Base-by-base conservation (phyloP, 2,329 filamentous ascomycete genomes). In the Leptographium flavum region DNA sequence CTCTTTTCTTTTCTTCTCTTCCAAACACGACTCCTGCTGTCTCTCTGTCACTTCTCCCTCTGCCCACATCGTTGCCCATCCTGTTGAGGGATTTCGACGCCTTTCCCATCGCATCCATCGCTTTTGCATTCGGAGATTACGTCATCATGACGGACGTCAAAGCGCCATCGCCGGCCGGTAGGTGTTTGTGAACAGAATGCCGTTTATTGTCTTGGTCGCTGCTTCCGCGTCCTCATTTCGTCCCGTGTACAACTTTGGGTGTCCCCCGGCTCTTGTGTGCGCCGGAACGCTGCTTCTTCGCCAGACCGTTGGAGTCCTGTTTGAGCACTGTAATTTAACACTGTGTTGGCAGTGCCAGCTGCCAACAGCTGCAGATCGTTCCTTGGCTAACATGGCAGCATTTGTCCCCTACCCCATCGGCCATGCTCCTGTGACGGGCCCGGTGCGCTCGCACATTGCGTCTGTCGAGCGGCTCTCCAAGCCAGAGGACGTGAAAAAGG, bases 111-210 rank as follows among this genome's bases (percentile, higher is more conserved):
- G 15, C 27, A 21, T 31, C 31, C 8, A 5, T 9, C 13, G 11
- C 39, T 7, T 31, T 32, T 32, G 17, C 28, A 7, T 30, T 31
- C 19, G 27, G 14, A 15, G 9, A 33, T 36, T 43, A 43, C 32
- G 41, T 37, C 41, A 43, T 43, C 31, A 43, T 43, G 41, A 43
- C 31, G 23, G 41, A 43, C 32, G 23, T 43, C 9, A 36, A 36
- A 21, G 15, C 31, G 15, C 41, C 31, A 2, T 22, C n/a, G 22
- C 23, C 41, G 6, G 41, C 41, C 13, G 41, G 41, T 43, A 36
- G 19, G 41, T 36, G 14, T 3, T 41, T 19, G 10, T 10, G 11
- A 23, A 23, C 6, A 14, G 35, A 37, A 6, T 8, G 5, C 19
- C 31, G 21, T 36, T 19, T 11, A 10, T n/a, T n/a, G n/a, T n/a